A percentile compares a stretch with the other conserved stretches of the same genome.
Evolutionary conservation across 108 stramenopile species (phyloP).

Genomic region (Hondaea fermentalgiana): DNA sequence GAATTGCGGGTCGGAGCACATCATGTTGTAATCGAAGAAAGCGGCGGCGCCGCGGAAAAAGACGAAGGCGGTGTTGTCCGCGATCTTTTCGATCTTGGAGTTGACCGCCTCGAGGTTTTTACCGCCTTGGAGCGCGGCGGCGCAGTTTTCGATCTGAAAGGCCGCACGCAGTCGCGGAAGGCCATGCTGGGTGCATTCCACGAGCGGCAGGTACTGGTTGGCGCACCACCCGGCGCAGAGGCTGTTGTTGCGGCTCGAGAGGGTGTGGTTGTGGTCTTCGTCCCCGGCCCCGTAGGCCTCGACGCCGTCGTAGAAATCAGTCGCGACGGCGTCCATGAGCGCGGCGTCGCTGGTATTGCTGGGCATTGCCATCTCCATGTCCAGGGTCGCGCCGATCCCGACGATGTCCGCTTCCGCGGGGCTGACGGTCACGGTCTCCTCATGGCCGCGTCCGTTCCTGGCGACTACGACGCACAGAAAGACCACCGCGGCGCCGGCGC

Average conservation of each 20-base stretch:
- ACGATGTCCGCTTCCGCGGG: too few relatives aligned
- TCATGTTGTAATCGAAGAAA: conserved; percentile 13
- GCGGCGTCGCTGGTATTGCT: not conserved
- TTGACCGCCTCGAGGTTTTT: not conserved
- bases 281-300: not conserved
- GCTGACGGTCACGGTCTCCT: too few relatives aligned
- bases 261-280: not conserved
- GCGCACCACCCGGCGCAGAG: conserved; percentile 10
- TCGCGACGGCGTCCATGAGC: not conserved
- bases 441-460: too few relatives aligned
- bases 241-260: not conserved
- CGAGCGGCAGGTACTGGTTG: not conserved
- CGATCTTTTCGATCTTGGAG: not conserved
- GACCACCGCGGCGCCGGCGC: too few relatives aligned
- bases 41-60: conserved; percentile 8
- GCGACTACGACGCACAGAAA: too few relatives aligned
- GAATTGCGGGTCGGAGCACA: conserved; percentile 6
- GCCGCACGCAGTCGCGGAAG: not conserved
- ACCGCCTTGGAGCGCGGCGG: not conserved
- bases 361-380: too few relatives aligned
- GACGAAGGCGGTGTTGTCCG: conserved; percentile 2
- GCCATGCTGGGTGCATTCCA: not conserved
- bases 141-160: conserved; percentile 13
- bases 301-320: not conserved
- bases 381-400: too few relatives aligned